Evolutionary conservation across 148 eudicot genomes (phyloP), one percentile per base, ranked within the genome.

Genomic region (Hydrangea macrophylla): DNA sequence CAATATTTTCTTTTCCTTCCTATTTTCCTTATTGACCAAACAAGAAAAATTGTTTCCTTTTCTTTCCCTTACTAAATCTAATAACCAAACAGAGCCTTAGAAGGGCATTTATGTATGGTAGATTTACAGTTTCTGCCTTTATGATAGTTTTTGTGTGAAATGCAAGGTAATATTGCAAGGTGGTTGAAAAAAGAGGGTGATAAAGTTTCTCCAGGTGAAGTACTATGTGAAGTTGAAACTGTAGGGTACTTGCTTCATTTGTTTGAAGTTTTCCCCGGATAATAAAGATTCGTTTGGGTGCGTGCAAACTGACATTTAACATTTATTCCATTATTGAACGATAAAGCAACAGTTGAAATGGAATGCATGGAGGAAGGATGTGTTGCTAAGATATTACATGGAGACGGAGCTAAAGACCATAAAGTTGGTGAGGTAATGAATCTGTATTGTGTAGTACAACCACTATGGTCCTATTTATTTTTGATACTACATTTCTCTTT

Each of bases 161-260:
- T 80, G 67, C 82, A 90, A 96, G 95, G 99, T 42, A 94, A 91
- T 71, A 87, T 94, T 78, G 99, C 96, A 28, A 89, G 88, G 67
- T 94, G 99, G 99, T 74, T 94, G 75, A 94, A 91, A 80, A 94
- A 94, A 75, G 99, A 89, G 79, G 99, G 99, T 50, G 99, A 94
- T 65, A 80, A 87, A 79, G 83, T 94, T 75, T 55, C 89, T 70
- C 82, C 96, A 50, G 99, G 99, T 66, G 99, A 94, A 87, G 97
- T 94, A 53, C 92, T 94, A 18, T 94, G 99, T 75, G 99, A 94
- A 84, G 97, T 94, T 67, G 99, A 94, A 87, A 94, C 99, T 22
- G 99, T 94, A n/a, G 78, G 48, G 88, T 68, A 69, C 55, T 57
- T 63, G 24, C 33, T n/a, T 37, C 6, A n/a, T 23, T 30, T 79